phyloP scores from a whole-genome alignment of 2,329 filamentous ascomycete species.

The Colletotrichum sp. region DNA sequence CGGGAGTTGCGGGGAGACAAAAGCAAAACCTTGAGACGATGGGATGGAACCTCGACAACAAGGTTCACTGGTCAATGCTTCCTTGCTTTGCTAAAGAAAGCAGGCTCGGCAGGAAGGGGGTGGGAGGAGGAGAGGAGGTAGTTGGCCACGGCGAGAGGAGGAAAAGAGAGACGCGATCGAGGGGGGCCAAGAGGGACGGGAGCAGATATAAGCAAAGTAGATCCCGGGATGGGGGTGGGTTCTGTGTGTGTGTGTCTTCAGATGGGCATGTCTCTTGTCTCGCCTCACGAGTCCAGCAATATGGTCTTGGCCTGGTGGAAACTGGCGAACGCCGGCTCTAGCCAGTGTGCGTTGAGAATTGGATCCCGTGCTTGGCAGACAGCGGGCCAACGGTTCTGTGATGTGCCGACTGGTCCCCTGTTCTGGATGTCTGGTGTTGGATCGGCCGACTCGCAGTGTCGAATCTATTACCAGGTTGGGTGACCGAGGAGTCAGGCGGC shows the following conservation, averaged over 20 bases:
- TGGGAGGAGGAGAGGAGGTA: background rate
- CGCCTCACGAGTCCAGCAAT: constrained; percentile 2
- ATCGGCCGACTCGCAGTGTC: background rate
- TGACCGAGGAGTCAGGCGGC: background rate
- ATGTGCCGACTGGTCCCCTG: constrained; percentile 1
- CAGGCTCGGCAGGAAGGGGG: background rate
- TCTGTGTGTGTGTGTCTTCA: background rate
- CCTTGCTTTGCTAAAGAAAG: constrained; percentile 10
- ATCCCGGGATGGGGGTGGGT: constrained; percentile 11
- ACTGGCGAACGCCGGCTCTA: constrained; percentile 7
- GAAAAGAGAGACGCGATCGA: background rate
- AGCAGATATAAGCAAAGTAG: constrained; percentile 19
- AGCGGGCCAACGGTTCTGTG: constrained; percentile 13
- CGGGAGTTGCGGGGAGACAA: constrained; percentile 1
- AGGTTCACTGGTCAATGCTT: constrained; percentile 4
- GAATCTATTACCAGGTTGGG: constrained; percentile 5
- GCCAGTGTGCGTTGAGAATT: constrained; percentile 17
- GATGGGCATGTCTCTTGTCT: background rate
- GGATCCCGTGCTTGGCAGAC: constrained; percentile 10
- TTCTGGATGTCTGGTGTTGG: background rate
- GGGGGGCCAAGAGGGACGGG: constrained; percentile 7
- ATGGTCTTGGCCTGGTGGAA: constrained; percentile 1
- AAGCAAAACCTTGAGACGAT: constrained; percentile 5
- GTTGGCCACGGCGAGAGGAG: constrained; percentile 5
- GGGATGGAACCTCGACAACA: background rate